A percentile compares a stretch with the other conserved stretches of the same genome.
These are phyloP conservation scores for Schizosaccharomyces japonicus DNA, from an alignment of 805 yeast genomes.

Conservation along the genomic window DNA sequence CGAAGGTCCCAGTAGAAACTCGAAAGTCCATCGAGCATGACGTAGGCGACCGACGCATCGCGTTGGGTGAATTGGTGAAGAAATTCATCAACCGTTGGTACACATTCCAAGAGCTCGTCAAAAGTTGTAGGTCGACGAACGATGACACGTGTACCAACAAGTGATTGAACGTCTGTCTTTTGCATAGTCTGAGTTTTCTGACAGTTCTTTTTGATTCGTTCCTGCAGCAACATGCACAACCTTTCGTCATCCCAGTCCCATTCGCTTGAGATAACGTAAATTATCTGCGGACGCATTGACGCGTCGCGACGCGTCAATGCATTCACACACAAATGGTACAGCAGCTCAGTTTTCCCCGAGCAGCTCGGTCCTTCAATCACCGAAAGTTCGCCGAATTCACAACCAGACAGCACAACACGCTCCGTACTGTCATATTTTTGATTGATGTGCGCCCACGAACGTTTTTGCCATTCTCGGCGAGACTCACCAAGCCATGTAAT, in stretches of 20 bases:
- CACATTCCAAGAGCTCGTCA: not conserved
- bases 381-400: not conserved
- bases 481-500: not conserved
- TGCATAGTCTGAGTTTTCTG: too few relatives aligned
- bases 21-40: not conserved
- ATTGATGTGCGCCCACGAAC: not conserved
- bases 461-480: not conserved
- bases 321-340: not conserved
- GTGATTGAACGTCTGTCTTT: not conserved
- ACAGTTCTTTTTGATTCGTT: too few relatives aligned
- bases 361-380: not conserved
- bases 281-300: too few relatives aligned
- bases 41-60: too few relatives aligned
- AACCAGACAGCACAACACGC: not conserved
- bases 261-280: not conserved
- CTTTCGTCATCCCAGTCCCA: not conserved
- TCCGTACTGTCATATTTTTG: not conserved
- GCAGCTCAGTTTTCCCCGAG: not conserved
- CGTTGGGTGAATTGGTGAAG: too few relatives aligned
- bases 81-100: not conserved
- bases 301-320: not conserved
- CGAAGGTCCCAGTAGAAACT: not conserved
- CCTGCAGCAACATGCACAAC: not conserved
- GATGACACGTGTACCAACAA: not conserved
- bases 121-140: not conserved